phyloP scores from a whole-genome alignment of 2,329 filamentous ascomycete genomes.

The Talaromyces funiculosus region DNA sequence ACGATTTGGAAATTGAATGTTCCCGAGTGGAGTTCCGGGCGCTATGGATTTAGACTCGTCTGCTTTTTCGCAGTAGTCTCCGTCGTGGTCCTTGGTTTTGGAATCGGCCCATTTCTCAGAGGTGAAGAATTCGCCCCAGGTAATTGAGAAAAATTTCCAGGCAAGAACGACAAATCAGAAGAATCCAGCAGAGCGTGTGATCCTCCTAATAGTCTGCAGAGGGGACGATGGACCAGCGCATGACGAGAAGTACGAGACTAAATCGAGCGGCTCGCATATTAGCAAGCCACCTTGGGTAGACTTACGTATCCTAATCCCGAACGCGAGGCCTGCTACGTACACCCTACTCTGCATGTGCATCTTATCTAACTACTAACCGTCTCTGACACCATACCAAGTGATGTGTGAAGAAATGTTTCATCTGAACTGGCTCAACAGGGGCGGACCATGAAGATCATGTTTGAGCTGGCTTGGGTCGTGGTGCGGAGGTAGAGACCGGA shows the following conservation, averaged over 20 bases:
- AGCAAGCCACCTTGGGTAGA: constrained; percentile 8
- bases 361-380: neutral
- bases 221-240: constrained; percentile 2
- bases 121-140: neutral
- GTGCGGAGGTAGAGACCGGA: neutral
- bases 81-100: neutral
- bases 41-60: neutral
- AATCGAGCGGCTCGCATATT: neutral
- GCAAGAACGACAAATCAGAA: neutral
- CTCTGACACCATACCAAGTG: neutral
- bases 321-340: no score
- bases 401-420: neutral
- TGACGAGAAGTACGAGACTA: neutral
- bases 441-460: neutral
- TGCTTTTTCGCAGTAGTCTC: neutral
- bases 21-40: neutral
- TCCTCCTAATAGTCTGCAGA: neutral
- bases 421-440: no score
- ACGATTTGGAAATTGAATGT: neutral
- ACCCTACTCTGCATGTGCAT: no score
- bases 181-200: neutral
- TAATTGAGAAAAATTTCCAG: neutral
- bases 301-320: no score
- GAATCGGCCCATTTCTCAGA: neutral
- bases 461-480: neutral